Evolutionary conservation across 441 rosid species (phyloP).

Genomic region (Sinapis alba): DNA sequence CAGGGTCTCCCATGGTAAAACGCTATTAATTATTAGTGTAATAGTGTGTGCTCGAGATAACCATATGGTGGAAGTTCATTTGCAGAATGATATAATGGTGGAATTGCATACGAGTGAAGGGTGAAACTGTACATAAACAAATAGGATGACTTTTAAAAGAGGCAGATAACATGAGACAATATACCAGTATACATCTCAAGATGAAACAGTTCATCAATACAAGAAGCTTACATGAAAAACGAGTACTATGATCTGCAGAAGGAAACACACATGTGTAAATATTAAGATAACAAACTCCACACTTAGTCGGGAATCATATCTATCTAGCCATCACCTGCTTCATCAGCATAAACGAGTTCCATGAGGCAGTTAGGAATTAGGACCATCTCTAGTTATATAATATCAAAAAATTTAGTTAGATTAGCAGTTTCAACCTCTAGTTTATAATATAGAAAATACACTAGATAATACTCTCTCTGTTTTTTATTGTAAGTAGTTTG

Average conservation of each 20-base stretch:
- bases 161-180: not conserved
- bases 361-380: not conserved
- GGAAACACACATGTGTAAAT: not conserved
- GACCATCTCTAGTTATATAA: not conserved
- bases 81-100: not conserved
- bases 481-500: no score
- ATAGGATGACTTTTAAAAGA: not conserved
- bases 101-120: not conserved
- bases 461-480: no score
- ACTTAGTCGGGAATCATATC: not conserved
- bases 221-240: not conserved
- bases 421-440: not conserved
- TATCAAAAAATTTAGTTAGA: not conserved
- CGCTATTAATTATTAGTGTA: no score
- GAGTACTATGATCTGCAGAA: not conserved
- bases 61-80: not conserved
- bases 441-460: no score
- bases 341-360: not conserved
- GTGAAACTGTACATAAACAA: not conserved
- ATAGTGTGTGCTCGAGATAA: not conserved
- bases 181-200: not conserved
- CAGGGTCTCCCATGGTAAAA: not conserved
- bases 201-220: not conserved
- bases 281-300: not conserved
- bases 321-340: not conserved